phyloP scores from a whole-genome alignment of 495 filamentous ascomycete genomes.

The Cercophora samala region DNA sequence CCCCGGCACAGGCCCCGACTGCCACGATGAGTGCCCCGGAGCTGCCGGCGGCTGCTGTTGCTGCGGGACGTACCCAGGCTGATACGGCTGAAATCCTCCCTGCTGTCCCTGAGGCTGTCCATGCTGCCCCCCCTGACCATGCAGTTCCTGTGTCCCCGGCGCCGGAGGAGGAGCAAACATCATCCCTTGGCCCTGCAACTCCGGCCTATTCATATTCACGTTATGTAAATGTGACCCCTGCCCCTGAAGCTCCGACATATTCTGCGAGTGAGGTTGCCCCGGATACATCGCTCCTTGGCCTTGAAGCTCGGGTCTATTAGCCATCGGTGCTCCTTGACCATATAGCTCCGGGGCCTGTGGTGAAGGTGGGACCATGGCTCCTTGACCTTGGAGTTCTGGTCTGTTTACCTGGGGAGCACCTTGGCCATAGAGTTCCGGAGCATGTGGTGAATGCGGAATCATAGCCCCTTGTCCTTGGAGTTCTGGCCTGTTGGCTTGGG shows the following conservation, averaged over 20 bases:
- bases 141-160: slow-evolving; percentile 2
- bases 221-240: slow-evolving; percentile 3
- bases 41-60: slow-evolving; percentile 18
- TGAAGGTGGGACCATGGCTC: slow-evolving; percentile 4
- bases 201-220: neutral
- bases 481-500: slow-evolving; percentile 28
- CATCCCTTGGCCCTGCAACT: slow-evolving; percentile 9
- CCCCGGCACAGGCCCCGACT: slow-evolving; percentile 37
- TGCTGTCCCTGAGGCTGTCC: neutral
- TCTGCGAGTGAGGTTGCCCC: neutral
- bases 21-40: slow-evolving; percentile 36
- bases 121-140: neutral
- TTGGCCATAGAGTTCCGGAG: slow-evolving; percentile 25
- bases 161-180: slow-evolving; percentile 5
- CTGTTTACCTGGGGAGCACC: slow-evolving; percentile 19
- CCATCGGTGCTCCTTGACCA: slow-evolving; percentile 6
- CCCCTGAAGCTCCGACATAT: slow-evolving; percentile 8
- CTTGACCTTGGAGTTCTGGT: slow-evolving; percentile 25
- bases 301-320: neutral
- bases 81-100: neutral
- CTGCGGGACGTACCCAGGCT: slow-evolving; percentile 11
- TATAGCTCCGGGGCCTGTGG: too few species aligned
- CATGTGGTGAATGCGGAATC: slow-evolving; percentile 8
- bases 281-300: slow-evolving; percentile 1
- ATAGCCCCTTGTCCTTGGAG: slow-evolving; percentile 28